phyloP scores from a whole-genome alignment of 2,329 filamentous ascomycete genomes.

The Cylindrodendrum hubeiense region DNA sequence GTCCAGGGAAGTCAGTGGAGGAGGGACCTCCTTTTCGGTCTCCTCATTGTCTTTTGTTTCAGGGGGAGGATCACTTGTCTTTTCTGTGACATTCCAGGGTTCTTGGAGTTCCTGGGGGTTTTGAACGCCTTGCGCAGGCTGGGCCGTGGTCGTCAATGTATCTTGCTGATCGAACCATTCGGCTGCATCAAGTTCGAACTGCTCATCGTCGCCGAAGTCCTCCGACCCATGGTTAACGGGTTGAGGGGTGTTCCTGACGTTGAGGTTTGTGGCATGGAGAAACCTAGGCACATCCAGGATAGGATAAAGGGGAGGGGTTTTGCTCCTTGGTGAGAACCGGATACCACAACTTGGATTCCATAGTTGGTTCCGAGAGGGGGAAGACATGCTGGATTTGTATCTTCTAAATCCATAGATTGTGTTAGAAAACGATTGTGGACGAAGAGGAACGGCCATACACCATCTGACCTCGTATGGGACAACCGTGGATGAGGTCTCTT shows the following conservation, averaged over 20 bases:
- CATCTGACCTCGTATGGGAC: slow-evolving; percentile 30
- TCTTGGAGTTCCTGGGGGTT: slow-evolving; percentile 16
- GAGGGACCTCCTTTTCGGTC: slow-evolving; percentile 17
- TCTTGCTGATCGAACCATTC: slow-evolving; percentile 45
- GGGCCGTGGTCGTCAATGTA: slow-evolving; percentile 2
- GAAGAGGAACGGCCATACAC: neutral
- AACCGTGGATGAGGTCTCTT: slow-evolving; percentile 30
- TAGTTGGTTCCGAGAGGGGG: slow-evolving; percentile 33
- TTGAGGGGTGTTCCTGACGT: neutral
- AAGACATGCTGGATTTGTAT: slow-evolving; percentile 33
- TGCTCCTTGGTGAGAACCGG: slow-evolving; percentile 43
- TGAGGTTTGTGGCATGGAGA: slow-evolving; percentile 31
- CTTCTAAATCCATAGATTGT: slow-evolving; percentile 16
- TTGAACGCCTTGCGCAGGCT: slow-evolving; percentile 13
- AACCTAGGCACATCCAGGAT: slow-evolving; percentile 43
- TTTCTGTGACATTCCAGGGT: slow-evolving; percentile 4
- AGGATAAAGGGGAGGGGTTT: slow-evolving; percentile 42
- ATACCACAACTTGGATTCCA: slow-evolving; percentile 49
- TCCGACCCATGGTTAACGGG: slow-evolving; percentile 16
- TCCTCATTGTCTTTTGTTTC: slow-evolving; percentile 7
- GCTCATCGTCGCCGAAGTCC: slow-evolving; percentile 40
- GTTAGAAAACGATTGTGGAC: slow-evolving; percentile 22
- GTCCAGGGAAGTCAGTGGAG: slow-evolving; percentile 43
- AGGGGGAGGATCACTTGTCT: slow-evolving; percentile 18
- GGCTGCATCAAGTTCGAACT: slow-evolving; percentile 39